Evolutionary conservation across 2,329 filamentous ascomycete genomes (phyloP), one percentile per base, ranked within the genome.

Genomic region (Hymenoscyphus linearis): DNA sequence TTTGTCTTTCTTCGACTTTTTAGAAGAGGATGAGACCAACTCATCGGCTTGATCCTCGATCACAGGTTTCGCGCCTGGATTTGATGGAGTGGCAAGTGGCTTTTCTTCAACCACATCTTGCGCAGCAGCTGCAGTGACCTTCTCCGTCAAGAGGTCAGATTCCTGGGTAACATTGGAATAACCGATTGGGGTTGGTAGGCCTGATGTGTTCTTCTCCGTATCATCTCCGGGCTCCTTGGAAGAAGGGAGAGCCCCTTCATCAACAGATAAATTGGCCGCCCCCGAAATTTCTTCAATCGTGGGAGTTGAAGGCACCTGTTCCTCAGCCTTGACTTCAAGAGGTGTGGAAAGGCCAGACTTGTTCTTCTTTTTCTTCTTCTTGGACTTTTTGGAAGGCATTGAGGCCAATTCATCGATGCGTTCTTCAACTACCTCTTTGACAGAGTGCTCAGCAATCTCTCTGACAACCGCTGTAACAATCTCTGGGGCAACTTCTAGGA

Each of bases 1-100:
- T 68, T 77, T 78, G 4, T 71, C 69, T 62, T 75, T 63, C 55
- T 63, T 61, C 9, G 59, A 52, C 53, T 63, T 54, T 18, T 61
- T 61, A 6, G 53, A 53, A 12, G 59, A 58, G 26, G 12, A 34
- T 25, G 55, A 50, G 6, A 22, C 55, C 59, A 55, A 61, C 31
- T 61, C 55, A 25, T 61, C 40, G 26, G 56, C 59, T 3, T 14
- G 50, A 27, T 53, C 50, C 50, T 34, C 25, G 27, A 18, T 16
- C 9, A 31, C 50, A 7, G 12, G 25, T 31, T 22, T 25, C 31
- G 26, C 18, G 16, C 25, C 31, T 53, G 50, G 6, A 16, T 5
- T 5, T 18, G 25, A 26, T 2, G n/a, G 50, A 9, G 14, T 44
- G 34, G 57, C 62, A 1, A 34, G 31, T 54, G 59, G 34, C 35